A percentile compares a stretch with the other conserved stretches of the same genome.
These are phyloP conservation scores for Fonsecaea erecta DNA, from an alignment of 2,329 filamentous ascomycete species.

Conservation along the genomic window DNA sequence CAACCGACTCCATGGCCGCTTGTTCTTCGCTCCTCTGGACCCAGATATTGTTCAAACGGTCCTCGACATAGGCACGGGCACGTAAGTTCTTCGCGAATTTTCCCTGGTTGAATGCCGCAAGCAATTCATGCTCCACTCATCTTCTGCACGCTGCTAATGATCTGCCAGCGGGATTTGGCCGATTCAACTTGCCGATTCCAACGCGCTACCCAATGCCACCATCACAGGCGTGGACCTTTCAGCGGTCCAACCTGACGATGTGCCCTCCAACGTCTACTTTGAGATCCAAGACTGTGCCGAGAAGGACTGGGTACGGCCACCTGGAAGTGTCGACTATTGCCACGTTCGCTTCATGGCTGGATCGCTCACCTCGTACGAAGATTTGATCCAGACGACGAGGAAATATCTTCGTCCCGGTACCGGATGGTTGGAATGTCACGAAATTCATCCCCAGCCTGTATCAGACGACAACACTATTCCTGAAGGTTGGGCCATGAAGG, in stretches of 20 bases:
- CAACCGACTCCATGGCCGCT: constrained; percentile 51
- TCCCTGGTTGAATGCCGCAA: too few relatives aligned
- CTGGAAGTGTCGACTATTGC: constrained; percentile 61
- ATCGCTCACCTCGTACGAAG: constrained; percentile 61
- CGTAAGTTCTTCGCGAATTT: constrained; percentile 35
- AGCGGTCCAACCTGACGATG: constrained; percentile 67
- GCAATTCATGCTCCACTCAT: background rate
- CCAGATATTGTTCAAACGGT: constrained; percentile 49
- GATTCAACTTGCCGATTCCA: constrained; percentile 63
- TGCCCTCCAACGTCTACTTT: constrained; percentile 75
- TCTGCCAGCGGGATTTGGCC: constrained; percentile 43
- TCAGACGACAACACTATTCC: constrained; percentile 62
- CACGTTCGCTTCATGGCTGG: constrained; percentile 65
- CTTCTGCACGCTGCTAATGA: background rate
- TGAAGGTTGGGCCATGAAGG: constrained; percentile 51
- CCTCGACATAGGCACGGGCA: constrained; percentile 65
- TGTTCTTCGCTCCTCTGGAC: constrained; percentile 56
- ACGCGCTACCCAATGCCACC: constrained; percentile 61
- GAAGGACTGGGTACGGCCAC: constrained; percentile 62
- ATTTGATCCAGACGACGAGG: constrained; percentile 58
- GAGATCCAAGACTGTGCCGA: constrained; percentile 71
- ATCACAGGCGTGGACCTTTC: constrained; percentile 70
- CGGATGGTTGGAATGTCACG: constrained; percentile 55
- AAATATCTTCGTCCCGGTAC: constrained; percentile 60
- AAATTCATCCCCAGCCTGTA: constrained; percentile 52